Conservation (phyloP, 2,329 filamentous ascomycete genomes). For the Neofusicoccum sp. region DNA sequence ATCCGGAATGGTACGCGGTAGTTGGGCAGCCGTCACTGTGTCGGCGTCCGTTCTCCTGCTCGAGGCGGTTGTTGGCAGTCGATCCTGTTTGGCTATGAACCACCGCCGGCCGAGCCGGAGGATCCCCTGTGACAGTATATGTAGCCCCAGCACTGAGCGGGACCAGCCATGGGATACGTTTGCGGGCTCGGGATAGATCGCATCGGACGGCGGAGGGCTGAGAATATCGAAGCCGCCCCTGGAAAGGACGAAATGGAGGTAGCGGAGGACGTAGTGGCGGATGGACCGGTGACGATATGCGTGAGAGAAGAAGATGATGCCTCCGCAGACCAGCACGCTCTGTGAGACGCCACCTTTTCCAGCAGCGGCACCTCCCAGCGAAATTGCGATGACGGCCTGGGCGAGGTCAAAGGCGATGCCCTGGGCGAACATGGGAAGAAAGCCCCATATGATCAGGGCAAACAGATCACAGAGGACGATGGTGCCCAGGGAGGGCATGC, state of each 20-base stretch:
- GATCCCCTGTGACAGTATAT: conserved; percentile 71
- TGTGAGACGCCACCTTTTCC: conserved; percentile 67
- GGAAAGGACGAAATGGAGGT: conserved; percentile 42
- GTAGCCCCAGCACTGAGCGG: conserved; percentile 67
- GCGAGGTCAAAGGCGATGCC: conserved; percentile 86
- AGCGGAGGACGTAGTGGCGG: conserved; percentile 42
- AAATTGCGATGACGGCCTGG: conserved; percentile 90
- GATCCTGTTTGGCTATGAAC: conserved; percentile 19
- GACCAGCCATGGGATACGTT: conserved; percentile 62
- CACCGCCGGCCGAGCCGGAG: conserved; percentile 63
- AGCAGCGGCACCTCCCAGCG: conserved; percentile 76
- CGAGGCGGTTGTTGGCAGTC: conserved; percentile 23
- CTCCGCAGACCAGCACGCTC: conserved; percentile 69
- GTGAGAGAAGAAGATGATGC: conserved; percentile 59
- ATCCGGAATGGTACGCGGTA: conserved; percentile 44
- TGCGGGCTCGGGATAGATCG: conserved; percentile 35
- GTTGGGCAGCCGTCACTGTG: conserved; percentile 42
- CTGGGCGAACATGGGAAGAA: conserved; percentile 83
- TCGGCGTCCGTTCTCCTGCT: conserved; percentile 58
- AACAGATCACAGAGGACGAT: conserved; percentile 81
- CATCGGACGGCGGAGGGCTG: conserved; percentile 37
- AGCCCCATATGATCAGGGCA: conserved; percentile 80
- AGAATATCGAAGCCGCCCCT: conserved; percentile 41
- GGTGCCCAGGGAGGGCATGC: conserved; percentile 81
- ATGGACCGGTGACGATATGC: conserved; percentile 17